Conservation (phyloP, 2,329 filamentous ascomycete species). For the Acarospora socialis region DNA sequence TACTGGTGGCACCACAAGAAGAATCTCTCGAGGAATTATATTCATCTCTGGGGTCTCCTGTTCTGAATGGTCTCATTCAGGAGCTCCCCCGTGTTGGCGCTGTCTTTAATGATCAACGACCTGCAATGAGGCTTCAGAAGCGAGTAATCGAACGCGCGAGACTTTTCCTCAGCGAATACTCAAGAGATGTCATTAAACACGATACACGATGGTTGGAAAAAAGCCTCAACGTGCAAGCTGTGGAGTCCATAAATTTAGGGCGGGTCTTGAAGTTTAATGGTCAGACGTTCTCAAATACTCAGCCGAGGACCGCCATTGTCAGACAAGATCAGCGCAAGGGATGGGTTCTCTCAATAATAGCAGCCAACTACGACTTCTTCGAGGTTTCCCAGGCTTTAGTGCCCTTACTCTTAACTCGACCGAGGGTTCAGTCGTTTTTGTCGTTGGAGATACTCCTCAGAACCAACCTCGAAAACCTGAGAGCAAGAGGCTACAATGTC, state of each 20-base stretch:
- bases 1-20: slow-evolving; percentile 82
- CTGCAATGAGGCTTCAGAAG: slow-evolving; percentile 57
- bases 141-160: slow-evolving; percentile 78
- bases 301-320: slow-evolving; percentile 62
- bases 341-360: slow-evolving; percentile 62
- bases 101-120: slow-evolving; percentile 49
- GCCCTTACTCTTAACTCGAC: slow-evolving; percentile 61
- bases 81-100: slow-evolving; percentile 62
- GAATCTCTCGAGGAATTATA: slow-evolving; percentile 79
- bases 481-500: slow-evolving; percentile 87
- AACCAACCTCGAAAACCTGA: slow-evolving; percentile 66
- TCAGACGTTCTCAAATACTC: slow-evolving; percentile 52
- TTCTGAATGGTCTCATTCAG: slow-evolving; percentile 62
- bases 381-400: slow-evolving; percentile 84
- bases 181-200: slow-evolving; percentile 64
- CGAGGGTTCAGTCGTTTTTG: slow-evolving; percentile 76
- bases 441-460: slow-evolving; percentile 86
- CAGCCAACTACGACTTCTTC: slow-evolving; percentile 64
- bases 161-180: slow-evolving; percentile 77
- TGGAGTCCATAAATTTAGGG: slow-evolving; percentile 63
- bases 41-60: slow-evolving; percentile 59
- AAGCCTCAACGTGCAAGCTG: slow-evolving; percentile 62
- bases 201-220: slow-evolving; percentile 85
- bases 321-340: slow-evolving; percentile 39
- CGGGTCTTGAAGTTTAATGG: slow-evolving; percentile 64